Evolutionary conservation across 1,284 basidiomycete species (phyloP), one percentile per base, ranked within the genome.

Genomic region (Uromyces viciae-fabae): DNA sequence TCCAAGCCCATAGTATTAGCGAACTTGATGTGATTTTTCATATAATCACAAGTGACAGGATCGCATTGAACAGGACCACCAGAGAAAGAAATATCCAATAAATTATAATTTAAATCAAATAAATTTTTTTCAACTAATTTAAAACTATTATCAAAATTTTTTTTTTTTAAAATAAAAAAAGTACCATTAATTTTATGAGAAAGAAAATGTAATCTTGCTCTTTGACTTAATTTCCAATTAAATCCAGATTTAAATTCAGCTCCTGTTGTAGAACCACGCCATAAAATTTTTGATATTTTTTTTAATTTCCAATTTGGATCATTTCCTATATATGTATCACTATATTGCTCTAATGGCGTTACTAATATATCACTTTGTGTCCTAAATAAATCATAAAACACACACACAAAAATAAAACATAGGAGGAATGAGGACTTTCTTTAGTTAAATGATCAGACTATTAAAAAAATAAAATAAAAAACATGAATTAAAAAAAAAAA

Each of bases 321-420:
- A 78, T 85, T 83, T 1, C 85, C 84, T 56, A 84, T 83, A 79
- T 85, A 85, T 11, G 83, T 82, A 66, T 84, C 84, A 73, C 84
- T 84, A 79, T 84, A 85, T 80, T 85, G 84, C 75, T 85, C 85
- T 56, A 85, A 83, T 17, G 85, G 85, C 2, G 85, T 85, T 58
- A 84, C 85, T 62, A 85, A 83, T 28, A 85, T 81, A 77, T 85
- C 85, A 40, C 83, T 83, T 60, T 85, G 84, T 52, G 85, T 82
- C 64, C 82, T 81, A 28, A 42, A 66, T 7, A n/a, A n/a, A n/a
- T n/a, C n/a, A n/a, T n/a, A n/a, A n/a, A n/a, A 3, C 40, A 38
- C 28, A 56, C 17, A 46, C n/a, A 73, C 46, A 73, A 42, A 40
- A 28, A 49, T n/a, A 5, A 71, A 71, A 31, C 22, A 28, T 1